Conservation (phyloP, 495 filamentous ascomycete genomes). For the Penicillium pulvis region DNA sequence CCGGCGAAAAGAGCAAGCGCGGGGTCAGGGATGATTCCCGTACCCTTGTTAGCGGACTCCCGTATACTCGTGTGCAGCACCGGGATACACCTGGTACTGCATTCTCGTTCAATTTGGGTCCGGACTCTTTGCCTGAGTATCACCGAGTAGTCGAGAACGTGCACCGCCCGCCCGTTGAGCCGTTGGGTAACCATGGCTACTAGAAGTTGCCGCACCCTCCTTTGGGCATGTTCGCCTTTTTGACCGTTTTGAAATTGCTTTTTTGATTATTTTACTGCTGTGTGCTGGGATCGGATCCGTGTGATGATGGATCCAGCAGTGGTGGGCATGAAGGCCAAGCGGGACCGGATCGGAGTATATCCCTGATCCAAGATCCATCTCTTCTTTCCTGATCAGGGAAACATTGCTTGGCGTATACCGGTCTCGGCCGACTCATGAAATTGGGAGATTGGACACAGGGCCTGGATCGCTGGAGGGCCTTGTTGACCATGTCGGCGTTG, state of each 20-base stretch:
- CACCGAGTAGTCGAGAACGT: conserved; percentile 24
- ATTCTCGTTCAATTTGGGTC: conserved; percentile 16
- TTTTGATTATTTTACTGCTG: not conserved
- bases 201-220: conserved; percentile 5
- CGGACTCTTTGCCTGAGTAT: conserved; percentile 26
- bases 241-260: not conserved
- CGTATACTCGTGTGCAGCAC: conserved; percentile 38
- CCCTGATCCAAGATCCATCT: not conserved
- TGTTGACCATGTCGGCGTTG: not conserved
- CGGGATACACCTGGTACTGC: conserved; percentile 16
- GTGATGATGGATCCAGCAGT: not conserved
- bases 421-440: not conserved
- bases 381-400: not conserved
- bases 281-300: not conserved
- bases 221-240: not conserved
- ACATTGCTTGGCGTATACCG: not conserved
- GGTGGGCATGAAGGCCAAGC: not conserved
- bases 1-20: conserved; percentile 30
- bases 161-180: conserved; percentile 28
- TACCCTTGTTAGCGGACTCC: conserved; percentile 39
- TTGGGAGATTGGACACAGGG: not conserved
- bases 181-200: conserved; percentile 30
- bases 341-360: conserved; percentile 2
- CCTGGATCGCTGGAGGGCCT: not conserved
- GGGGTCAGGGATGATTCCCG: not conserved